Conservation (phyloP, 768 basidiomycete genomes). For the Heimioporus sp. region DNA sequence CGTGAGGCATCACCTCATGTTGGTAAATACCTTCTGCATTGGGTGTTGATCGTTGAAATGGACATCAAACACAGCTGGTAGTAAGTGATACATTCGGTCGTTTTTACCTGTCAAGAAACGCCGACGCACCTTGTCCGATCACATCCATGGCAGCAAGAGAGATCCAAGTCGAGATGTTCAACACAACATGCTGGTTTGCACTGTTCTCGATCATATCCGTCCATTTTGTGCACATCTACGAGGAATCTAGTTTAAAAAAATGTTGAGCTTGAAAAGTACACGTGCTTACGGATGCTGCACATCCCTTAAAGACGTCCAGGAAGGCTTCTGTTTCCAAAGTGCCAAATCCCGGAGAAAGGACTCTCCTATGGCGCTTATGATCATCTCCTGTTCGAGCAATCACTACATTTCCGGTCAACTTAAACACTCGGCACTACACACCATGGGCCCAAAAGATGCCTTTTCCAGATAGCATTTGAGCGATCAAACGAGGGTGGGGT, state of each 20-base stretch:
- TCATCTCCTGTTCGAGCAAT: constrained; percentile 30
- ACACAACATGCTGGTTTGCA: constrained; percentile 9
- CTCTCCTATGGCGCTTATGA: constrained; percentile 53
- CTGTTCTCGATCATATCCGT: constrained; percentile 12
- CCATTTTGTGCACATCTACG: constrained; percentile 27
- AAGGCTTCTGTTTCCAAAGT: constrained; percentile 49
- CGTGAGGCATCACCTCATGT: no score
- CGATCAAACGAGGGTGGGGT: constrained; percentile 17
- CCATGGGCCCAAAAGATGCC: constrained; percentile 42
- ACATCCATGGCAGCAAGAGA: constrained; percentile 49
- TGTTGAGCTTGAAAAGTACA: background rate
- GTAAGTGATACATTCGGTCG: no score
- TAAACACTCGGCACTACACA: constrained; percentile 6
- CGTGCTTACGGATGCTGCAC: constrained; percentile 20
- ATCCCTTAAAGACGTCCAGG: constrained; percentile 46
- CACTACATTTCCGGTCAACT: constrained; percentile 11
- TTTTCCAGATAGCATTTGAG: constrained; percentile 24
- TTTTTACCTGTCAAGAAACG: background rate
- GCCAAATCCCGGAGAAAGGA: constrained; percentile 57
- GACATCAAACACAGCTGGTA: constrained; percentile 48
- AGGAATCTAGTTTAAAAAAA: background rate
- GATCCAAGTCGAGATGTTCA: constrained; percentile 28
- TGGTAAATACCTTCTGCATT: no score
- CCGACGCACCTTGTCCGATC: constrained; percentile 42
- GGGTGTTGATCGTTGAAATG: constrained; percentile 27